Evolutionary conservation across 345 rosid species (phyloP).

Genomic region (Cardamine resedifolia): DNA sequence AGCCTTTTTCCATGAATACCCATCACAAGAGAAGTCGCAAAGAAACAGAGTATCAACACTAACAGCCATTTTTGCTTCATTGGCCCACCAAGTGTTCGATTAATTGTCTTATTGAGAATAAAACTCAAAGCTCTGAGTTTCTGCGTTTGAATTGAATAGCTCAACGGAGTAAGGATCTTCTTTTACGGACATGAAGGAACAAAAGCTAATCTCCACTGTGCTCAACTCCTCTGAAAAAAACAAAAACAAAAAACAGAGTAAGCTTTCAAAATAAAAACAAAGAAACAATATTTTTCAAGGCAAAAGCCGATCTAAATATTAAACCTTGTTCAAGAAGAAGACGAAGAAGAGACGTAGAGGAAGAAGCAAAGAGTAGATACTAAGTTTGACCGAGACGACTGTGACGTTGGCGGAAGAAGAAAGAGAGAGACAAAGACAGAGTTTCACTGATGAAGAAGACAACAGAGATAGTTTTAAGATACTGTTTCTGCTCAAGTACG

Average conservation of each 20-base stretch:
- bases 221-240: not conserved
- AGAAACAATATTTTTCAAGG: not conserved
- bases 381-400: constrained; percentile 5
- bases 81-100: constrained; percentile 7
- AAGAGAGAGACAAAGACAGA: constrained; percentile 8
- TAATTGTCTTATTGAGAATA: not conserved
- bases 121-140: not conserved
- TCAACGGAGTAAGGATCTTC: constrained; percentile 1
- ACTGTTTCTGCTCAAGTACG: constrained; percentile 35
- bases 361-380: constrained; percentile 24
- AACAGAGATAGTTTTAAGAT: constrained; percentile 5
- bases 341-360: constrained; percentile 3
- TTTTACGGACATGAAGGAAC: constrained; percentile 2
- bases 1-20: constrained; percentile 11
- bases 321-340: constrained; percentile 28
- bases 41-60: constrained; percentile 19
- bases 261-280: not conserved
- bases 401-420: constrained; percentile 12
- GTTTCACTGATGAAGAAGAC: constrained; percentile 15
- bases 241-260: not conserved
- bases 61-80: constrained; percentile 33
- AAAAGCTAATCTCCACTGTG: not conserved
- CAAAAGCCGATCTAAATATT: not conserved
- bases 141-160: not conserved
- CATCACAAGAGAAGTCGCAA: not conserved